These are phyloP conservation scores for Triticum urartu DNA, from an alignment of 176 grass and related monocot genomes.

Conservation along the genomic window DNA sequence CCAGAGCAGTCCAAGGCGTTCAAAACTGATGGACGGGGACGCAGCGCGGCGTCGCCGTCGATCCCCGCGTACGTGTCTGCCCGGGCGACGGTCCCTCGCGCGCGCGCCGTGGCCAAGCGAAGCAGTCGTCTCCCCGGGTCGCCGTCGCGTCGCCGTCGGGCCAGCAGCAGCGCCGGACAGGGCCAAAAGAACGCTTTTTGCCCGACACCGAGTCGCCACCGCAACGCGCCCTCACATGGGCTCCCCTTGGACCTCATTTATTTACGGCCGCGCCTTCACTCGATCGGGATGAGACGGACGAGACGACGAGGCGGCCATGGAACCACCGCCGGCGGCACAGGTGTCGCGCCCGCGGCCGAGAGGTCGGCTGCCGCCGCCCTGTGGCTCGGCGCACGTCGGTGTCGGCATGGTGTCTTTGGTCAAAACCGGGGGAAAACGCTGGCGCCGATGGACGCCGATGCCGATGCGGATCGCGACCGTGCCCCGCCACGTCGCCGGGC, in stretches of 20 bases:
- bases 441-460: neutral
- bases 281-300: neutral
- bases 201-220: no score
- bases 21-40: neutral
- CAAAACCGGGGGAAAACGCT: conserved; percentile 13
- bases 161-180: conserved; percentile 2
- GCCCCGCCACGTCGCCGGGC: neutral
- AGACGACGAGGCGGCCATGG: neutral
- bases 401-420: neutral
- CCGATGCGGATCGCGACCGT: neutral
- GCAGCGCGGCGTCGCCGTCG: neutral
- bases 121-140: neutral
- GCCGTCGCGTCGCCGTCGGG: conserved; percentile 24
- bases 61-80: neutral
- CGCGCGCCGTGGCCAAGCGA: conserved; percentile 19
- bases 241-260: no score
- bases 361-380: neutral
- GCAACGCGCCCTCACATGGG: neutral
- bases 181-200: conserved; percentile 18
- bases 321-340: neutral
- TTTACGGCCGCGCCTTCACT: neutral
- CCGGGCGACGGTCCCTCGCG: neutral
- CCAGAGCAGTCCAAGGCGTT: neutral
- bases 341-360: neutral
- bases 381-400: neutral